Base-by-base conservation (phyloP, 495 filamentous ascomycete species). In the Elaphomyces granulatus region DNA sequence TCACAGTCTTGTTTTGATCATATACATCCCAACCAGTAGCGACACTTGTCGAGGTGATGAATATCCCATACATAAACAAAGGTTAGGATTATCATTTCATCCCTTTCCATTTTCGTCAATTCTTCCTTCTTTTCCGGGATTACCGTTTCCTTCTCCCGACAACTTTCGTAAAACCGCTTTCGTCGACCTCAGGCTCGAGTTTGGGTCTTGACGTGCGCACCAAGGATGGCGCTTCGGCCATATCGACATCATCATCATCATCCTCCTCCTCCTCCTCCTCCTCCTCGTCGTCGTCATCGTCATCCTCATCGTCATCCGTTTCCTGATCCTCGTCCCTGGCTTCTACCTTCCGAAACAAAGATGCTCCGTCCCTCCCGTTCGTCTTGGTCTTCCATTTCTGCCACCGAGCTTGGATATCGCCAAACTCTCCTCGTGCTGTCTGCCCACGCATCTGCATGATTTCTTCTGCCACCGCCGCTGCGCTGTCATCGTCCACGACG, bases 91-190 rank as follows among this genome's bases (percentile, higher is more conserved):
- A 21, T 36, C 17, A 18, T 31, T 42, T 38, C 37, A 20, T 43
- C 34, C 41, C 47, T 47, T 14, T 49, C 21, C 26, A 49, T 40
- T 52, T 38, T 21, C n/a, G 6, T 6, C 12, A 12, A 28, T 28
- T 6, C 12, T 12, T 28, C 23, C 12, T 28, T 28, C 12, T 28
- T 28, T 6, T 28, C 12, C 12, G 23, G 23, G 12, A 28, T 28
- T 6, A 12, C 46, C 65, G 44, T 52, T 45, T 78, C 70, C 76
- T 82, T 64, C 78, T 86, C 43, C 75, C 71, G 44, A 80, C 68
- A 42, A 94, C 83, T 64, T 80, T 86, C n/a, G 78, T 86, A 56
- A 96, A 96, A 10, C 88, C 88, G 48, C 95, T 88, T 38, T 93
- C 85, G 60, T 95, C 88, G 36, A 94, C 66, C 58, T 86, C 81